phyloP scores from a whole-genome alignment of 805 yeast species.

The Starmerella bombicola region DNA sequence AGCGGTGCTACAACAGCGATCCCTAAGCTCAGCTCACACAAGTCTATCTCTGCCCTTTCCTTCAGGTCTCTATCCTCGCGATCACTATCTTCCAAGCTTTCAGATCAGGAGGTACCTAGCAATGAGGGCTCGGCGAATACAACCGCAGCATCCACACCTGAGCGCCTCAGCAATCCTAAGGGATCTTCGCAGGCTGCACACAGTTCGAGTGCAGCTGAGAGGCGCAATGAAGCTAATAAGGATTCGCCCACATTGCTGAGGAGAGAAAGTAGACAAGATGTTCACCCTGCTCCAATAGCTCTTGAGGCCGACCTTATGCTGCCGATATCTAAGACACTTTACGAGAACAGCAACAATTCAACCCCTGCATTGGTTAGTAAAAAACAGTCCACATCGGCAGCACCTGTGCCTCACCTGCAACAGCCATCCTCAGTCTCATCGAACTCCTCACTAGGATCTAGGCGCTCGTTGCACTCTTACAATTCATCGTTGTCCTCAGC shows the following conservation, averaged over 20 bases:
- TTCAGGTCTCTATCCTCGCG: conserved; percentile 19
- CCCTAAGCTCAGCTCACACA: conserved; percentile 13
- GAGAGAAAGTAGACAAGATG: neutral
- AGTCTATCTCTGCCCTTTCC: conserved; percentile 19
- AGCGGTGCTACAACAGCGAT: conserved; percentile 15
- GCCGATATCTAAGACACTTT: conserved; percentile 4
- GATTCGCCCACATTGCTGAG: conserved; percentile 1
- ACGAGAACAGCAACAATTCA: conserved; percentile 14
- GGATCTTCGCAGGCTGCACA: neutral
- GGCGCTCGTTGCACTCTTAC: conserved; percentile 11
- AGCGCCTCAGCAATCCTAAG: neutral
- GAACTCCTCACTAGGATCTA: conserved; percentile 16
- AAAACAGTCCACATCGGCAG: neutral
- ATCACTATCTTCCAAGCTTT: conserved; percentile 1
- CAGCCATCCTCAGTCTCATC: conserved; percentile 16
- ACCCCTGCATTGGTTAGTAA: conserved; percentile 3
- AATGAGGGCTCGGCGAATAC: no score
- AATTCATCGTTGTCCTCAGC: conserved; percentile 13
- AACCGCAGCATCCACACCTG: neutral
- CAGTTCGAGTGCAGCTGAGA: neutral
- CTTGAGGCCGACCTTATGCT: conserved; percentile 2
- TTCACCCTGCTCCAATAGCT: neutral
- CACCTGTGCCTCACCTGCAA: neutral
- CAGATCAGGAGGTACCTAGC: neutral
- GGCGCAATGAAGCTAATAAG: neutral